Conservation (phyloP, 495 filamentous ascomycete genomes). For the Aspergillus bertholletiae region DNA sequence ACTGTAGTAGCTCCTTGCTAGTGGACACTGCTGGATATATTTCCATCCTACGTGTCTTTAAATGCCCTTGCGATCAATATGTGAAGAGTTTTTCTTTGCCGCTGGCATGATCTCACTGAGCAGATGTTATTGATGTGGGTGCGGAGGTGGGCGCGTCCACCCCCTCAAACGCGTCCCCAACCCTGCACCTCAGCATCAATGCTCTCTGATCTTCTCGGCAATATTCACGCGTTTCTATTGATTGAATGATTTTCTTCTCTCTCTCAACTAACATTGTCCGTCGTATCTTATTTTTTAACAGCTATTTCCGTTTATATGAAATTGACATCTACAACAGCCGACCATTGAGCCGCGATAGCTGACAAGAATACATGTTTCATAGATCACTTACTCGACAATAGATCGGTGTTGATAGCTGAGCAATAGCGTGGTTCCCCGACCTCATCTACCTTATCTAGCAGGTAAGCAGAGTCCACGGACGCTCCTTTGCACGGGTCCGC, state of each 20-base stretch:
- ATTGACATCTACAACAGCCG: no score
- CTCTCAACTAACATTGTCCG: neutral
- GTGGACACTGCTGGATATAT: neutral
- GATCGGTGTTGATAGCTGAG: neutral
- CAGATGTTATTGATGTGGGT: conserved; percentile 7
- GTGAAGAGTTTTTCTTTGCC: neutral
- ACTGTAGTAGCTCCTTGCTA: conserved; percentile 13
- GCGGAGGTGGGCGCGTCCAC: conserved; percentile 27
- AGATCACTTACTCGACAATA: neutral
- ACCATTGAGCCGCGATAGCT: neutral
- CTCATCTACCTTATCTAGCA: neutral
- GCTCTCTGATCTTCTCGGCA: neutral
- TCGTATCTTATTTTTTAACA: neutral
- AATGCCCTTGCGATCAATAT: no score
- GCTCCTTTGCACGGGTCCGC: conserved; percentile 14
- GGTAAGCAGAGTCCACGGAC: neutral
- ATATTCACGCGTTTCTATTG: neutral
- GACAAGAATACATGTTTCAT: neutral
- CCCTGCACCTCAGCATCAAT: neutral
- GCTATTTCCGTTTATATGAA: no score
- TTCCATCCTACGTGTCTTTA: neutral
- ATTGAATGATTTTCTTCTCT: neutral
- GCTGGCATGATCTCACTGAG: neutral
- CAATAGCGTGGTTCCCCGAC: neutral
- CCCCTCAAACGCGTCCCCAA: conserved; percentile 24